Percentiles rank a stretch among this genome's conserved stretches.
These are phyloP conservation scores for Trametes versicolor DNA, from an alignment of 1,284 basidiomycete species.

Conservation along the genomic window DNA sequence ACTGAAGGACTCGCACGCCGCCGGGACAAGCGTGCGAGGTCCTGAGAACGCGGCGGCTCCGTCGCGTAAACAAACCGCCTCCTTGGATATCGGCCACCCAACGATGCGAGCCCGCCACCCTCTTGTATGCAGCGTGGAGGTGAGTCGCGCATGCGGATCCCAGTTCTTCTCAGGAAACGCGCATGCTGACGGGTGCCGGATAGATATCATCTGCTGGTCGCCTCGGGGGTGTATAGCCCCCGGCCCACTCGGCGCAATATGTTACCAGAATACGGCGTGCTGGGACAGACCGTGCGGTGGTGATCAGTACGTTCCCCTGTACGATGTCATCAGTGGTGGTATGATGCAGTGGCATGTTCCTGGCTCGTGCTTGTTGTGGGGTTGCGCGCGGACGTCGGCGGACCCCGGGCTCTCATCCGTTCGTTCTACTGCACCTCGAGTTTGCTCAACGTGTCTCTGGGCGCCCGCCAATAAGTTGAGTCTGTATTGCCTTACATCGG, in stretches of 20 bases:
- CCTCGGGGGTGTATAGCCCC: slow-evolving; percentile 2
- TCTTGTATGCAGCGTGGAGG: neutral
- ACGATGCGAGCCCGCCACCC: neutral
- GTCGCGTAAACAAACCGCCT: neutral
- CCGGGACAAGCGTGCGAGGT: neutral
- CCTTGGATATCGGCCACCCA: neutral
- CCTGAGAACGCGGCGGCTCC: neutral
- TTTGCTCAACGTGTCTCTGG: too few relatives aligned
- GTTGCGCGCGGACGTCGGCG: too few relatives aligned
- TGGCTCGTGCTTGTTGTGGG: neutral
- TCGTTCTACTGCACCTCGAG: too few relatives aligned
- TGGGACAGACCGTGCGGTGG: neutral
- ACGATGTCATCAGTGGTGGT: neutral
- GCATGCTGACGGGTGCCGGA: neutral
- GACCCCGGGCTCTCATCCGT: too few relatives aligned
- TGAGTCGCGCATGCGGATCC: neutral
- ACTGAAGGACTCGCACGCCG: neutral
- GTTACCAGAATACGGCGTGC: neutral
- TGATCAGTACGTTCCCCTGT: neutral
- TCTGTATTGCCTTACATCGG: too few relatives aligned
- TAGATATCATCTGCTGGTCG: slow-evolving; percentile 11
- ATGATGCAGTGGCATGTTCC: neutral
- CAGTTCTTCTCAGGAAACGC: neutral
- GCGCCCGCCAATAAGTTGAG: too few relatives aligned
- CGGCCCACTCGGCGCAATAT: slow-evolving; percentile 1